phyloP scores from a whole-genome alignment of 352 stramenopile species.

The Blastocystis sp. region DNA sequence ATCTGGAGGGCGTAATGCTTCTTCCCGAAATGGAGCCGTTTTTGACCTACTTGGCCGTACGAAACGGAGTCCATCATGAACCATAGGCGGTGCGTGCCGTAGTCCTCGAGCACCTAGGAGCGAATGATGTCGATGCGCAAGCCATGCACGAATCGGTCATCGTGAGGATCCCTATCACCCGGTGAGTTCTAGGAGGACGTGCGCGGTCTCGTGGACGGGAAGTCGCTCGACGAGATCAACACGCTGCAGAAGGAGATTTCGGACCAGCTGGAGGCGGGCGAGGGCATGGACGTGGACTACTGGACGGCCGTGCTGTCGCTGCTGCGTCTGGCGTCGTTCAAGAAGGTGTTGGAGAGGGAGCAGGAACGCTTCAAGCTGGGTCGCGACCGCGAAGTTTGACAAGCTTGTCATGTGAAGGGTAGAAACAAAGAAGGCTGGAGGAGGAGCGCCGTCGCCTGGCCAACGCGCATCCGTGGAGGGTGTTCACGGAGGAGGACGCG shows the following conservation, averaged over 20 bases:
- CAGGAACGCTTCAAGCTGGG: constrained; percentile 20
- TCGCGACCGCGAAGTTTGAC: constrained; percentile 7
- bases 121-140: neutral
- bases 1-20: constrained; percentile 74
- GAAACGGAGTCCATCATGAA: neutral
- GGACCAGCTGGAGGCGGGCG: constrained; percentile 35
- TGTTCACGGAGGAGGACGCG: neutral
- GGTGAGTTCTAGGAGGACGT: constrained; percentile 40
- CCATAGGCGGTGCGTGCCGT: constrained; percentile 43
- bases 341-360: constrained; percentile 10
- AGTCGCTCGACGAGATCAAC: constrained; percentile 47
- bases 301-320: constrained; percentile 49
- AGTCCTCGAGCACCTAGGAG: constrained; percentile 18
- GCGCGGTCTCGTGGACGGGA: constrained; percentile 40
- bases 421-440: constrained; percentile 39
- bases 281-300: constrained; percentile 72
- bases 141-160: constrained; percentile 51
- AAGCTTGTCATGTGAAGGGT: neutral
- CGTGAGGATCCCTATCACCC: neutral
- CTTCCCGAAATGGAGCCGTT: constrained; percentile 61
- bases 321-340: constrained; percentile 31
- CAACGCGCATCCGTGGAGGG: neutral
- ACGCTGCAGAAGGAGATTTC: constrained; percentile 27
- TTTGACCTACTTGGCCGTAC: constrained; percentile 44
- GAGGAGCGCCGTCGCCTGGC: constrained; percentile 27